Evolutionary conservation across 83 land plant species (phyloP), one percentile per base, ranked within the genome.

Genomic region (Picea abies): DNA sequence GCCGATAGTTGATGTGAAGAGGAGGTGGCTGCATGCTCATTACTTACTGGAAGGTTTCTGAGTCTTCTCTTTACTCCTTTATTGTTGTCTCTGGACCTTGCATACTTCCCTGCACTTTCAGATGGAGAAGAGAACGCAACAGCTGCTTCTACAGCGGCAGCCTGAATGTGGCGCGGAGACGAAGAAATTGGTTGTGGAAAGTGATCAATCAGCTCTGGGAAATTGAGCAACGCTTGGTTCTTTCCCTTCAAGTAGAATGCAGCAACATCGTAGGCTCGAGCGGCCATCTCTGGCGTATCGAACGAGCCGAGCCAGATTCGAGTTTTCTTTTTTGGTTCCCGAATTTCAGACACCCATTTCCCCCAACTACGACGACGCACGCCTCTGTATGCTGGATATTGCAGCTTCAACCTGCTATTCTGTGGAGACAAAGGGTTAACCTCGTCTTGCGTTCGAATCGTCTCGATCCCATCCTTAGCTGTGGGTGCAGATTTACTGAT

Each of bases 261-360:
- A 14, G 75, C 75, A 3, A 35, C 37, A 2, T 70, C 75, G 17
- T 70, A 70, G 17, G 75, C 75, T 16, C 75, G 47, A 17, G 75
- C 75, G 20, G 75, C 75, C 75, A 70, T 70, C 19, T 70, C 75
- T 2, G 75, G 39, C 2, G 75, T 70, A 7, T 37, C 41, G 3
- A 70, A 70, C 0, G 75, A 32, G 20, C 75, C 75, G 41, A 70
- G 41, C 75, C 75, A 70, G 6, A 70, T 70, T 5, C 75, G 44
- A 0, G 22, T 32, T 19, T 70, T 70, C n/a, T 70, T 70, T 39
- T 16, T 70, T 0, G 75, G 75, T 39, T 70, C 75, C 0, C 75
- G 47, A 35, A 70, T 70, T 19, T 70, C 75, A 1, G 39, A 70
- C 41, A 70, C 75, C 75, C 75, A 70, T 70, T 70, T 70, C 5